Evolutionary conservation across 345 rosid genomes (phyloP), one percentile per base, ranked within the genome.

Genomic region (Geranium brycei): DNA sequence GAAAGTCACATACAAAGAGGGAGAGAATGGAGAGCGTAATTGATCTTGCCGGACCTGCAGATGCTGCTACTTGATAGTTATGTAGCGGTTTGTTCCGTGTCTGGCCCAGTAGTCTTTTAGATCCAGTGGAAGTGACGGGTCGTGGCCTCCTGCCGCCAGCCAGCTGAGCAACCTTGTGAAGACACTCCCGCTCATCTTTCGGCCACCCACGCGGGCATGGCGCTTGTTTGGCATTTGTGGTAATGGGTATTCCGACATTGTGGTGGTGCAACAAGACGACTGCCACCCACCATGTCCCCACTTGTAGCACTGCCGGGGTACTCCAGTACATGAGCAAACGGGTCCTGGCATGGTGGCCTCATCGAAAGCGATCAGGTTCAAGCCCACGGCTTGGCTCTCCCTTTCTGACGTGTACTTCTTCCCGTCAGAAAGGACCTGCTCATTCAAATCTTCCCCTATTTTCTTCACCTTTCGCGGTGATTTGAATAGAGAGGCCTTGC

Each of bases 231-330:
- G 91, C 89, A 91, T 73, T 72, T 85, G 93, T 17, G 96, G 96
- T 13, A 91, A 77, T 0, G 96, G 97, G 73, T 85, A 82, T 51
- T 80, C 74, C 55, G 97, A 88, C 68, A 91, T 8, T 66, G 82
- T 75, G 23, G 91, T 91, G 3, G 96, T 91, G 81, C 96, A 91
- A 69, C 97, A 91, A 28, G 93, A 81, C 3, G 96, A 88, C 73
- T 91, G 97, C 96, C 97, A 91, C 51, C 97, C 97, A 2, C 97
- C 93, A 11, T 76, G 81, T 60, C 96, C 97, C 97, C 96, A 91
- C 63, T 83, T 91, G 79, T 91, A 91, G 79, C 96, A 91, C 51
- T 83, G 93, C 14, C 72, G 81, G 15, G 87, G 77, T 64, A 61
- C 72, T 12, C 97, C 95, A 0, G 97, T 88, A 75, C 97, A 91